Base-by-base conservation (phyloP, 306 rosid genomes). In the Prunus mira region DNA sequence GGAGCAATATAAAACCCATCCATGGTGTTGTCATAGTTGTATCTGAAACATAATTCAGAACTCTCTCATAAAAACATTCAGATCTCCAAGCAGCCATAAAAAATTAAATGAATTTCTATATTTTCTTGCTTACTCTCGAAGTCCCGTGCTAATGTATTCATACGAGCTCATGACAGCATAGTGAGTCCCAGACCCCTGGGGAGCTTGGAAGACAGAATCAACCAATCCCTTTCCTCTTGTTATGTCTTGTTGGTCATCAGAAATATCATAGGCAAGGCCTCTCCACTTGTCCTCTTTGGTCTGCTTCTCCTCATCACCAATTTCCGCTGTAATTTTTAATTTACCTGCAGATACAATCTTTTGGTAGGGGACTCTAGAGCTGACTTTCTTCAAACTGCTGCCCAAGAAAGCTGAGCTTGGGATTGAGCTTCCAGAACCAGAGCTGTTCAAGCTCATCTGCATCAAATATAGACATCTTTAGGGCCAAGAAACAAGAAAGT, bases 1-100 rank as follows among this genome's bases (percentile, higher is more conserved):
- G 88, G 88, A 67, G 88, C 88, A 6, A 84, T 84, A 79, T 84
- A 84, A 34, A 84, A 75, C 28, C 85, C 88, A 65, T 78, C 83
- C 79, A 81, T 74, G 17, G 1, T 84, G 79, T 84, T 84, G 69
- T 84, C 88, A 34, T 81, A 38, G 78, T 83, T 76, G 84, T 84
- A 84, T 20, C 88, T 84, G 81, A 69, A 24, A 54, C 55, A 64
- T 2, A 46, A 60, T 7, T 15, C 22, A 63, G 17, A 13, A 13
- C 43, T 10, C 4, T 30, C 2, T 17, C 3, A 54, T 25, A 24
- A 32, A 60, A 52, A 28, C 14, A 34, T 17, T 63, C 67, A 65
- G 19, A 32, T 20, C 50, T 65, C 69, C 50, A 65, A 65, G 69
- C 47, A 65, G 12, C 47, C 67, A 62, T 2, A 24, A 38, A 2